phyloP scores from a whole-genome alignment of 75 land plant species.

The Pinus taeda region DNA sequence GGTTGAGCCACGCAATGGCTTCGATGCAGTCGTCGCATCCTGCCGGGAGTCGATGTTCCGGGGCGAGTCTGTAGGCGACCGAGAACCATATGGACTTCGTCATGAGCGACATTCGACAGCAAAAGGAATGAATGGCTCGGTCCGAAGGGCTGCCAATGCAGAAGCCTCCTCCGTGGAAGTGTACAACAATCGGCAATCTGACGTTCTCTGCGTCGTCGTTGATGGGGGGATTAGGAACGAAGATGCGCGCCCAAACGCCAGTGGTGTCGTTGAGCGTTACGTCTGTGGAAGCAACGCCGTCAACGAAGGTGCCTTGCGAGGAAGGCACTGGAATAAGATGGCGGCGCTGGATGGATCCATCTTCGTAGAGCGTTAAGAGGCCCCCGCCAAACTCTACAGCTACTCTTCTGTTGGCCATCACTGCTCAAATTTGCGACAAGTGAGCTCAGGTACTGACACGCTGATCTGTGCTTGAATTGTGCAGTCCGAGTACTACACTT shows the following conservation, averaged over 20 bases:
- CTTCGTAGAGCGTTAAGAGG: neutral
- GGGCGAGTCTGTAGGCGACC: conserved; percentile 61
- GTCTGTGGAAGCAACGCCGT: conserved; percentile 32
- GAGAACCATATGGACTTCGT: conserved; percentile 35
- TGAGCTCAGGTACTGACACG: no score
- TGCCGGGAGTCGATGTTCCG: conserved; percentile 51
- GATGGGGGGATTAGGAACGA: conserved; percentile 8
- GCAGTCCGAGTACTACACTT: no score
- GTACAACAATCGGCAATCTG: conserved; percentile 51
- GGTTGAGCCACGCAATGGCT: conserved; percentile 38
- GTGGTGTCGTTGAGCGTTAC: conserved; percentile 24
- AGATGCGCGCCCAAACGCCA: conserved; percentile 38
- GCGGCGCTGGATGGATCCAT: neutral
- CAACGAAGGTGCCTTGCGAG: neutral
- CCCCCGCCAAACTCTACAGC: neutral
- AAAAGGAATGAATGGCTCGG: conserved; percentile 10
- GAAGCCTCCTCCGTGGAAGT: conserved; percentile 76
- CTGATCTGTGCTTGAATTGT: no score
- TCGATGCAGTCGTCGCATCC: conserved; percentile 38
- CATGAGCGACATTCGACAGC: conserved; percentile 13
- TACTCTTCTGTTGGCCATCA: neutral
- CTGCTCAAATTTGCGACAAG: no score
- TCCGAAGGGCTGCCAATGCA: conserved; percentile 24
- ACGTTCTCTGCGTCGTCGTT: neutral
- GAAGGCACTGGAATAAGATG: neutral